These are phyloP conservation scores for Fraxinus angustifolia DNA, from an alignment of 305 asterid genomes.

Conservation along the genomic window DNA sequence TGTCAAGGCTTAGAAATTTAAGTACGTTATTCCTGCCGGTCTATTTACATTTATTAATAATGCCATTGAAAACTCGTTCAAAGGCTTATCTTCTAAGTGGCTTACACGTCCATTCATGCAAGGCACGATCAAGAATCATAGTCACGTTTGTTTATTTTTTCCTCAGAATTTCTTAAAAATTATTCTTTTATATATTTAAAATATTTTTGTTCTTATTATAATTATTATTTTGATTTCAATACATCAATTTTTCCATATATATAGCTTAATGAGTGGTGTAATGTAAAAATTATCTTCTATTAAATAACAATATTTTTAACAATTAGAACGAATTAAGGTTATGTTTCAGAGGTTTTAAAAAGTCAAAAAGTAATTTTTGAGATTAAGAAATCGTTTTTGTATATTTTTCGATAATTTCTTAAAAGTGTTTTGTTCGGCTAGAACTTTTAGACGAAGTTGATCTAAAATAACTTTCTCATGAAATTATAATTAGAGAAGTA, in stretches of 20 bases:
- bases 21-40: neutral
- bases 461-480: neutral
- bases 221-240: neutral
- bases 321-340: neutral
- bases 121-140: neutral
- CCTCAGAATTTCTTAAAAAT: neutral
- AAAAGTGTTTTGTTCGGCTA: neutral
- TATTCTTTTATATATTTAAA: neutral
- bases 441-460: neutral
- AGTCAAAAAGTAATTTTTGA: neutral
- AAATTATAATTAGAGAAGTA: neutral
- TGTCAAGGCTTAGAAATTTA: conserved; percentile 9
- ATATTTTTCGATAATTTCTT: neutral
- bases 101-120: neutral
- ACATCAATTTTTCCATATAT: neutral
- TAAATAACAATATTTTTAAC: neutral
- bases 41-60: neutral
- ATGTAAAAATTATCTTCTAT: neutral
- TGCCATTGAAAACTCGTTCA: conserved; percentile 9
- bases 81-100: neutral
- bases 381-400: neutral
- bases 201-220: neutral
- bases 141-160: neutral
- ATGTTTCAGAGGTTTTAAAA: neutral
- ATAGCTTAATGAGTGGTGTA: neutral